Conservation (phyloP, 441 rosid species). For the Adansonia gregorii region DNA sequence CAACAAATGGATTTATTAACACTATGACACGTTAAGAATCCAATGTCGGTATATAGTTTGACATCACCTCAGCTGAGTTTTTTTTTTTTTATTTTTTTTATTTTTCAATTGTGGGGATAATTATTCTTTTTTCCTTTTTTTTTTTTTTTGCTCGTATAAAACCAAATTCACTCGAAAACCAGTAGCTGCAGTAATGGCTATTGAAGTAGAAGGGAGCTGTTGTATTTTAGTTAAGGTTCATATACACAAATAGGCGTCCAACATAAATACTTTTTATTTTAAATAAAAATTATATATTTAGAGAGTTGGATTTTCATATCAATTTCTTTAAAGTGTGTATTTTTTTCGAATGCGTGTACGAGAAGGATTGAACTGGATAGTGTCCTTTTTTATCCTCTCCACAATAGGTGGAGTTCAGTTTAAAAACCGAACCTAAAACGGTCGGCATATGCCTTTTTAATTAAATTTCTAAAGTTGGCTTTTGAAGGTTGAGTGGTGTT, state of each 20-base stretch:
- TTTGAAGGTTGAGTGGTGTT: not conserved
- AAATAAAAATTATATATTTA: not conserved
- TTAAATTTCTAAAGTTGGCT: not conserved
- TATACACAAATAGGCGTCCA: too few species aligned
- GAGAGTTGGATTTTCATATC: too few species aligned
- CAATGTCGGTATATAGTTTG: constrained; percentile 23
- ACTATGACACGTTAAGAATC: constrained; percentile 11
- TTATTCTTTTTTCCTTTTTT: too few species aligned
- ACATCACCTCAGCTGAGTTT: constrained; percentile 2
- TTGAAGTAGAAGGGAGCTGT: too few species aligned
- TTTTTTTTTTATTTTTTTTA: not conserved
- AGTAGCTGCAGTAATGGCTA: not conserved
- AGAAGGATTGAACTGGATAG: not conserved
- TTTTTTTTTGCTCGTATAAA: not conserved
- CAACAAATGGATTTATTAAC: not conserved
- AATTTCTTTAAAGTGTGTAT: too few species aligned
- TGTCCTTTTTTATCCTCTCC: not conserved
- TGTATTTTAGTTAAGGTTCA: too few species aligned
- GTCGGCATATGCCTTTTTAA: not conserved
- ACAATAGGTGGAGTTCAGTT: not conserved
- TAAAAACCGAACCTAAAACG: not conserved
- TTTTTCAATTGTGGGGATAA: not conserved
- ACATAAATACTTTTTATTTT: too few species aligned
- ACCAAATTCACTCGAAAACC: not conserved
- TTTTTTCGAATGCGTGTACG: too few species aligned